Percentiles rank a stretch among this genome's conserved stretches.
phyloP scores from a whole-genome alignment of 2,329 filamentous ascomycete genomes.

The Aureobasidium sp. region DNA sequence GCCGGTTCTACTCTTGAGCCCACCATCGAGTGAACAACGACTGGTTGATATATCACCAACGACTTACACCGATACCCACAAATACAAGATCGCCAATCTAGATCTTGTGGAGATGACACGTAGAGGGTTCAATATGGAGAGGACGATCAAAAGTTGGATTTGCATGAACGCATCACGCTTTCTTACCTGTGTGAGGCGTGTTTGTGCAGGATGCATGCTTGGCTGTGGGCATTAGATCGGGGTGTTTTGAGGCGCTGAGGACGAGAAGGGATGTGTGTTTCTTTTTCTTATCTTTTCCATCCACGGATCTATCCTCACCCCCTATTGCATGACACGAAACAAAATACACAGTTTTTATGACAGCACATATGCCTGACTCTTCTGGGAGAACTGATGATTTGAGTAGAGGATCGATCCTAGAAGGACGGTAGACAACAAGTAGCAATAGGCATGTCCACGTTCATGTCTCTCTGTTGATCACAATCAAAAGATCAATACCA shows the following conservation, averaged over 20 bases:
- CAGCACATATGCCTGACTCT: background rate
- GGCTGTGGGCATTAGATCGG: slow-evolving; percentile 9
- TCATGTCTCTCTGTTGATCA: background rate
- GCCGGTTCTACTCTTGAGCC: slow-evolving; percentile 26
- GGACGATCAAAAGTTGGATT: slow-evolving; percentile 12
- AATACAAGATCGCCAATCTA: background rate
- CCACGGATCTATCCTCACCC: slow-evolving; percentile 4
- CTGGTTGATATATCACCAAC: background rate
- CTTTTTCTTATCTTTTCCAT: slow-evolving; percentile 4
- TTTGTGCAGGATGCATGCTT: slow-evolving; percentile 7
- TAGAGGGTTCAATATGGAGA: background rate
- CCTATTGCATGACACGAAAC: slow-evolving; percentile 8
- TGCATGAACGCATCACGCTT: slow-evolving; percentile 2
- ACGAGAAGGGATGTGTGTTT: slow-evolving; percentile 7
- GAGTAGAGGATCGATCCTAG: background rate
- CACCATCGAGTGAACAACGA: slow-evolving; percentile 13
- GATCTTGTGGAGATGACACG: slow-evolving; percentile 7
- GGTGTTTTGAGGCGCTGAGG: background rate
- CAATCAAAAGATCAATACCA: background rate
- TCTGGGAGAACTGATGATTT: background rate
- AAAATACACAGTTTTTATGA: slow-evolving; percentile 7
- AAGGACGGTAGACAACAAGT: background rate
- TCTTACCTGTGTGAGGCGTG: background rate
- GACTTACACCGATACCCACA: background rate
- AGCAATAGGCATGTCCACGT: background rate